Conservation (phyloP, 345 rosid species). For the Punica granatum region DNA sequence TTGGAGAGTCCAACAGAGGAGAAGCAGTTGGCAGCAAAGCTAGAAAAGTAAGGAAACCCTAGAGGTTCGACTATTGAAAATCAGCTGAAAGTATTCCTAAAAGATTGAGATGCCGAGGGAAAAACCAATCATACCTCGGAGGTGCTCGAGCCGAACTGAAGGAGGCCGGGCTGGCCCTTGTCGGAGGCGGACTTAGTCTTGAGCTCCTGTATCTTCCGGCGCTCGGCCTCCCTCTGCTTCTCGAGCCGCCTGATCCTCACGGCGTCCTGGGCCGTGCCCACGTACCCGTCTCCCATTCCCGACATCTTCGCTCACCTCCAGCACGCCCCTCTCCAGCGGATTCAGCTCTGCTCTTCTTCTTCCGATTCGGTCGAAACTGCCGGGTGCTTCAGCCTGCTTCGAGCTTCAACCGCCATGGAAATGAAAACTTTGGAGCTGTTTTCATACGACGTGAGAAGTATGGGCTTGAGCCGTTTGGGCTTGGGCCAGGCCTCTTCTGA, state of each 20-base stretch:
- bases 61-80: not conserved
- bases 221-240: constrained; percentile 98
- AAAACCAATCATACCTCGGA: constrained; percentile 60
- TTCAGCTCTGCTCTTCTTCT: not conserved
- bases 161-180: constrained; percentile 89
- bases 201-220: constrained; percentile 92
- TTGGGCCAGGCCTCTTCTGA: not conserved
- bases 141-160: constrained; percentile 90
- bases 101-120: not conserved
- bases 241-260: constrained; percentile 95
- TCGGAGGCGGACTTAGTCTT: constrained; percentile 78
- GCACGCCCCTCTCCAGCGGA: not conserved
- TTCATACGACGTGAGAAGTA: not conserved
- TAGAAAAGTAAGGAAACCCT: not conserved
- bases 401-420: constrained; percentile 1
- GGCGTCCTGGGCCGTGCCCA: constrained; percentile 97
- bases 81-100: not conserved
- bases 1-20: too few species aligned
- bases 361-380: not conserved
- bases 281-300: constrained; percentile 99
- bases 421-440: not conserved
- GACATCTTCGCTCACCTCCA: constrained; percentile 42
- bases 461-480: not conserved
- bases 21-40: not conserved
- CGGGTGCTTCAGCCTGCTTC: not conserved